phyloP scores from a whole-genome alignment of 148 eudicot genomes.

The Mesembryanthemum crystallinum region DNA sequence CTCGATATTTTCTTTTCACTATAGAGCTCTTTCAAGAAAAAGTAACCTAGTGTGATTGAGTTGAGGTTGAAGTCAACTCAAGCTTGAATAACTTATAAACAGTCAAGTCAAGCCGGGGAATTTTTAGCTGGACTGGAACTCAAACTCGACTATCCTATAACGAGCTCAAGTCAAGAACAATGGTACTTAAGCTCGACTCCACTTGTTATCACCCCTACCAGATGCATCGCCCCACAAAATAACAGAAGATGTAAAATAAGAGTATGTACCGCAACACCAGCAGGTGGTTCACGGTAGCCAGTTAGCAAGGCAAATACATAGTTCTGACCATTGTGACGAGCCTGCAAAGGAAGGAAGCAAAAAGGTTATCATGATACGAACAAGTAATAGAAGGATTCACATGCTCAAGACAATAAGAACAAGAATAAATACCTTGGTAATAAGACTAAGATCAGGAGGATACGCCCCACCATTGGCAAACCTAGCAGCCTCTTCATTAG shows the following conservation, averaged over 20 bases:
- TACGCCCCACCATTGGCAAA: constrained; percentile 99
- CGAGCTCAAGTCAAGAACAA: too few relatives aligned
- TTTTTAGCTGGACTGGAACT: too few relatives aligned
- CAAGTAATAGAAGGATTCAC: constrained; percentile 1
- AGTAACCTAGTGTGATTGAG: too few relatives aligned
- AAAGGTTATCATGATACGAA: background rate
- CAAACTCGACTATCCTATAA: too few relatives aligned
- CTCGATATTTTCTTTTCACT: too few relatives aligned
- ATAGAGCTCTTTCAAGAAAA: too few relatives aligned
- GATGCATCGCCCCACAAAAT: constrained; percentile 7
- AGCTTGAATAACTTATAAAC: too few relatives aligned
- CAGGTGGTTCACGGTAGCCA: constrained; percentile 91
- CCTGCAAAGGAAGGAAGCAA: constrained; percentile 40
- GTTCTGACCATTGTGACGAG: constrained; percentile 88
- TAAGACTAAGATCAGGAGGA: constrained; percentile 96
- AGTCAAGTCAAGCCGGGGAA: too few relatives aligned
- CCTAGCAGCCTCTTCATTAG: constrained; percentile 86
- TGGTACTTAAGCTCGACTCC: too few relatives aligned
- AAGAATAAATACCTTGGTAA: constrained; percentile 64
- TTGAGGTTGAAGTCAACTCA: too few relatives aligned
- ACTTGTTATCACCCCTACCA: too few relatives aligned
- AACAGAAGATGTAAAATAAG: background rate
- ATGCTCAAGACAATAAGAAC: background rate
- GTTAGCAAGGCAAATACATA: constrained; percentile 77
- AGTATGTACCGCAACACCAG: constrained; percentile 64